A percentile compares a stretch with the other conserved stretches of the same genome.
phyloP scores from a whole-genome alignment of 805 yeast species.

The Torulaspora franciscae region DNA sequence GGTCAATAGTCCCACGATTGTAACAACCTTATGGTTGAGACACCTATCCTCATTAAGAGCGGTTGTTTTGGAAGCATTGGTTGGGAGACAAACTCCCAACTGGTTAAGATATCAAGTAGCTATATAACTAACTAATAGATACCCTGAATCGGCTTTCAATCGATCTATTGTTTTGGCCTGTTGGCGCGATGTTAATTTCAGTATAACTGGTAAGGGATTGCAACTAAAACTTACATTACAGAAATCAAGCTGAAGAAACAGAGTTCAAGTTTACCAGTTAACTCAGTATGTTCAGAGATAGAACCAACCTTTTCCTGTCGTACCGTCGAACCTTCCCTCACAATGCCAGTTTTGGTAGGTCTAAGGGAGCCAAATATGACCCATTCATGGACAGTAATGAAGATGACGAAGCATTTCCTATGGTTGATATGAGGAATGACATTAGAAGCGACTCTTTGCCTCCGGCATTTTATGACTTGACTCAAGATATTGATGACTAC shows the following conservation, averaged over 20 bases:
- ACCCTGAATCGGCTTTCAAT: background rate
- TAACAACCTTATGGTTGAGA: no score
- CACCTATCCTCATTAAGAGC: no score
- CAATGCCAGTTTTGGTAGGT: slow-evolving; percentile 50
- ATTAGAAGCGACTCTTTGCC: slow-evolving; percentile 65
- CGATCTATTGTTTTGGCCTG: background rate
- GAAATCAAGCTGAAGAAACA: no score
- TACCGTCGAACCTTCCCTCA: slow-evolving; percentile 88
- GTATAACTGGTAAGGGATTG: background rate
- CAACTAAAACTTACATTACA: background rate
- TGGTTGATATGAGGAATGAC: slow-evolving; percentile 31
- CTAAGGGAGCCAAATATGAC: slow-evolving; percentile 26
- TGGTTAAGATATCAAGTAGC: no score
- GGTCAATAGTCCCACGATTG: no score
- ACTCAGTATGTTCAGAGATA: slow-evolving; percentile 72
- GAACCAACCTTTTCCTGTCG: slow-evolving; percentile 87
- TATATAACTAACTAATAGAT: background rate
- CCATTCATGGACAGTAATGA: slow-evolving; percentile 29
- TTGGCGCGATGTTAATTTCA: background rate
- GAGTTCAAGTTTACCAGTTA: no score
- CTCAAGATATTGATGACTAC: slow-evolving; percentile 63
- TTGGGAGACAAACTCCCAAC: no score
- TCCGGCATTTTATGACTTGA: slow-evolving; percentile 72
- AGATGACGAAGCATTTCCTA: slow-evolving; percentile 28
- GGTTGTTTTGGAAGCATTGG: no score